Evolutionary conservation across 2,329 filamentous ascomycete species (phyloP), one percentile per base, ranked within the genome.

Genomic region (Fusarium bactridioides): DNA sequence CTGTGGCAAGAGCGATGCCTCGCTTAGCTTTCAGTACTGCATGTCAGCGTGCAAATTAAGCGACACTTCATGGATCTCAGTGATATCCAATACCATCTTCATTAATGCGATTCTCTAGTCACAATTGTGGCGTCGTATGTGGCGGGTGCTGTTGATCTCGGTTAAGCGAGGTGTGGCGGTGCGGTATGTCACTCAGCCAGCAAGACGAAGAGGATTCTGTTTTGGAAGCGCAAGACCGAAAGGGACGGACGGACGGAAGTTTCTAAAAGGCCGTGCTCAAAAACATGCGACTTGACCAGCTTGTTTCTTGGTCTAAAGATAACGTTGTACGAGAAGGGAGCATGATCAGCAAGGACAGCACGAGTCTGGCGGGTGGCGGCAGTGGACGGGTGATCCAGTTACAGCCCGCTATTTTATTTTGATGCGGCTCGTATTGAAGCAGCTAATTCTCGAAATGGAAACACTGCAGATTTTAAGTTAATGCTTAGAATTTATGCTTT

Each of bases 381-480:
- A 51, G 60, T 67, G 61, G 48, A 29, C 59, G 61, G 51, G 37
- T 37, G 53, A 55, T 58, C 58, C 53, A 71, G 55, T 35, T 58
- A 58, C 63, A 54, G 56, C 44, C 25, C 19, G 19, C 47, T 64
- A 47, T 64, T 58, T 51, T 53, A 35, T 45, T 60, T 53, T 38
- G 47, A 60, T 60, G 59, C 58, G 61, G 60, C 57, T 72, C 74
- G 60, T 73, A 62, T 76, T 72, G 27, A 67, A 55, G 60, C 47
- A 38, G 27, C 31, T 54, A 41, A 27, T 61, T 64, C 70, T 73
- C 38, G 43, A 64, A 67, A 47, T 67, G 70, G 70, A 73, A 73
- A 61, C 44, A 56, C 59, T 58, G 53, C 44, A 37, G 50, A 53
- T 51, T 61, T 61, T 60, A 27, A 47, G 64, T 67, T 67, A 62